phyloP scores from a whole-genome alignment of 1,284 basidiomycete species.

The Malassezia vespertilionis region DNA sequence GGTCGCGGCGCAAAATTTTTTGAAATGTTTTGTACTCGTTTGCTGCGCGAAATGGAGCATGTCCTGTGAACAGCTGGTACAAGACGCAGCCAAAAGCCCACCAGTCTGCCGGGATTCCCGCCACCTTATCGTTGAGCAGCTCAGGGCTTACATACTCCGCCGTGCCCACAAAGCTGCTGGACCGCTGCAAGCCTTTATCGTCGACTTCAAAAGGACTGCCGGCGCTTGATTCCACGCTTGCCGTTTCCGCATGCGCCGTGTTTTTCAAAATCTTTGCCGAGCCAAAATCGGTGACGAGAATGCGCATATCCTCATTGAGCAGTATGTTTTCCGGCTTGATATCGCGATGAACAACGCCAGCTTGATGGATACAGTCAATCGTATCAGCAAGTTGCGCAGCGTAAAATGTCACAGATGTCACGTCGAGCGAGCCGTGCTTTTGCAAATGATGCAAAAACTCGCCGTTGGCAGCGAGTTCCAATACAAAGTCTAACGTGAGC shows the following conservation, averaged over 20 bases:
- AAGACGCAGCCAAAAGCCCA: conserved; percentile 56
- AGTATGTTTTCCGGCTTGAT: conserved; percentile 46
- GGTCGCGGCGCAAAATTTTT: conserved; percentile 52
- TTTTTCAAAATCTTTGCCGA: conserved; percentile 31
- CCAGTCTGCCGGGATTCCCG: conserved; percentile 51
- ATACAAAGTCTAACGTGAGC: too few species aligned
- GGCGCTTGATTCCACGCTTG: not conserved
- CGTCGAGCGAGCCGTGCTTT: conserved; percentile 35
- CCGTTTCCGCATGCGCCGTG: not conserved
- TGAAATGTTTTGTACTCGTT: conserved; percentile 57
- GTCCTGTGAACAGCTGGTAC: conserved; percentile 53
- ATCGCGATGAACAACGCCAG: conserved; percentile 38
- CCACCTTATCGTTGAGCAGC: conserved; percentile 60
- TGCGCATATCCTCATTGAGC: conserved; percentile 27
- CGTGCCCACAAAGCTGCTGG: conserved; percentile 76
- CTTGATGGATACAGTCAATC: conserved; percentile 37
- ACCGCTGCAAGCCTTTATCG: not conserved
- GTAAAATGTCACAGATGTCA: conserved; percentile 26
- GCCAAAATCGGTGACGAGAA: conserved; percentile 45
- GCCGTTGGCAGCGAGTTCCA: conserved; percentile 42
- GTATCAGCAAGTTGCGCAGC: conserved; percentile 39
- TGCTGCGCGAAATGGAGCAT: conserved; percentile 53
- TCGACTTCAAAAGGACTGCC: conserved; percentile 1
- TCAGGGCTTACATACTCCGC: conserved; percentile 94
- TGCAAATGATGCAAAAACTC: conserved; percentile 40